Conservation (phyloP, 306 rosid species). For the Morella rubra region DNA sequence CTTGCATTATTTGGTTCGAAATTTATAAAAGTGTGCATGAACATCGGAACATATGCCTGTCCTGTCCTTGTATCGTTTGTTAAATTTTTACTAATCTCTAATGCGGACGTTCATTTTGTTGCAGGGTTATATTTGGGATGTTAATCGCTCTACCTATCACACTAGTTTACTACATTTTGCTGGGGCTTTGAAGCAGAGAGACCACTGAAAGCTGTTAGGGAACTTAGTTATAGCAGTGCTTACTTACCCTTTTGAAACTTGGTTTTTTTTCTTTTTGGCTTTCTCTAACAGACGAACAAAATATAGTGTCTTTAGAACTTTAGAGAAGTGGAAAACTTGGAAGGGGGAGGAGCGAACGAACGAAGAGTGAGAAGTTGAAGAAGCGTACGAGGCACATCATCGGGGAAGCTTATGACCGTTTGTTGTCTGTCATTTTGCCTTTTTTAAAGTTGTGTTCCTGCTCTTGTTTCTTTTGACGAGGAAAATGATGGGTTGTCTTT, state of each 20-base stretch:
- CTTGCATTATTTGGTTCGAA: neutral
- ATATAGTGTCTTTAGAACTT: slow-evolving; percentile 31
- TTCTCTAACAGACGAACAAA: slow-evolving; percentile 43
- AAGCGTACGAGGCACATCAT: neutral
- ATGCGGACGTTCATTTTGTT: neutral
- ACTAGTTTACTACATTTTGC: slow-evolving; percentile 69
- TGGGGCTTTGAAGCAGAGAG: slow-evolving; percentile 60
- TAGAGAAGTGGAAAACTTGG: slow-evolving; percentile 3
- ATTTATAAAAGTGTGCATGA: neutral
- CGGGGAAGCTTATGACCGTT: slow-evolving; percentile 7
- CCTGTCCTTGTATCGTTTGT: neutral
- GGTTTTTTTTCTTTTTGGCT: slow-evolving; percentile 4
- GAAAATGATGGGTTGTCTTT: slow-evolving; percentile 39
- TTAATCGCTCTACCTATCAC: slow-evolving; percentile 80
- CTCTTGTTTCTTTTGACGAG: slow-evolving; percentile 30
- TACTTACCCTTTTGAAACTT: slow-evolving; percentile 18
- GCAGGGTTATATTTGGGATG: slow-evolving; percentile 88
- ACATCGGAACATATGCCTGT: neutral
- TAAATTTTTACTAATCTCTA: neutral
- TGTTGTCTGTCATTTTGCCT: slow-evolving; percentile 24
- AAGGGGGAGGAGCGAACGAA: neutral
- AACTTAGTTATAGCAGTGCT: slow-evolving; percentile 25
- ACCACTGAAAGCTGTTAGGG: neutral
- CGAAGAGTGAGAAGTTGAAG: slow-evolving; percentile 9
- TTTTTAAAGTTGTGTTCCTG: slow-evolving; percentile 21